A percentile compares a stretch with the other conserved stretches of the same genome.
Evolutionary conservation across 257 asterid genomes (phyloP).

Genomic region (Agastache rugosa): DNA sequence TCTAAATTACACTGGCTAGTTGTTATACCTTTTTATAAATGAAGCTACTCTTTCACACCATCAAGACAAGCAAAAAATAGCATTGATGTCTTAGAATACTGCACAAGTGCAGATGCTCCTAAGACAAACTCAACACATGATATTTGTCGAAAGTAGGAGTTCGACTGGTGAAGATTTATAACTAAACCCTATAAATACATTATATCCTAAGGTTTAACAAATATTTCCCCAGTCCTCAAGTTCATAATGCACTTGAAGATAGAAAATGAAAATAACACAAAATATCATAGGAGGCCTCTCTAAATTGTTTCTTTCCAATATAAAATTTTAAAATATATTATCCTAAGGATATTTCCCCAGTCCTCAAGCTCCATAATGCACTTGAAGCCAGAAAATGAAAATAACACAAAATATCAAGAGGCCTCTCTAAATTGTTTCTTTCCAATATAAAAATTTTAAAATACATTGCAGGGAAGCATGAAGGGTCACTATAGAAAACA

Average conservation of each 20-base stretch:
- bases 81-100: not conserved
- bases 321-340: too few relatives aligned
- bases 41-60: not conserved
- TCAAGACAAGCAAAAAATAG: constrained; percentile 3
- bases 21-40: too few relatives aligned
- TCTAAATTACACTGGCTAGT: too few relatives aligned
- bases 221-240: constrained; percentile 5
- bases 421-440: too few relatives aligned
- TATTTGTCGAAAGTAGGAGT: not conserved
- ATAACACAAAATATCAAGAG: too few relatives aligned
- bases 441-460: too few relatives aligned
- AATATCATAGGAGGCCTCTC: too few relatives aligned
- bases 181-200: not conserved
- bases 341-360: too few relatives aligned
- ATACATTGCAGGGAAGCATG: not conserved
- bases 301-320: too few relatives aligned
- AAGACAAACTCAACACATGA: not conserved
- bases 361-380: too few relatives aligned
- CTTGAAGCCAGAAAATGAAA: too few relatives aligned
- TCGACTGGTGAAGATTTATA: not conserved
- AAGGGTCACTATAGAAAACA: not conserved
- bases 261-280: too few relatives aligned
- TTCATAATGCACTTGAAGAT: not conserved
- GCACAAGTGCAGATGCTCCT: not conserved
- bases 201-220: not conserved